Base-by-base conservation (phyloP, 345 rosid species). In the Cardamine resedifolia region DNA sequence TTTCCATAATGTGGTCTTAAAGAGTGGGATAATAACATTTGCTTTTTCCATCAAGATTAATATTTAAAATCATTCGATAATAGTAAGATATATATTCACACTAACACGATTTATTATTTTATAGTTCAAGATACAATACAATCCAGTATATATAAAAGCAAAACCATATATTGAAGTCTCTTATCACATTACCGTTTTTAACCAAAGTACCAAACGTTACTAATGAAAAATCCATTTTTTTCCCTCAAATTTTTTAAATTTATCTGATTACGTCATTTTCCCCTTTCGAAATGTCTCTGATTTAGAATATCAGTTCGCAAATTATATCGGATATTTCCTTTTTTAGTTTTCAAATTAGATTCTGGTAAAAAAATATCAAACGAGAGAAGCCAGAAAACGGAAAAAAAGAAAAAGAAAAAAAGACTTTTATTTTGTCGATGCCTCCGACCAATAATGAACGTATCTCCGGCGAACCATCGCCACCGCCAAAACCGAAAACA, bases 401-500 rank as follows among this genome's bases (percentile, higher is more conserved):
- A n/a, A n/a, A n/a, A n/a, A n/a, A n/a, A n/a, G 3, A n/a, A 19
- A 48, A 48, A 10, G 3, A 6, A 12, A 21, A 10, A n/a, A 23
- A 52, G 19, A 3, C 12, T 44, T 73, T 73, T 45, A 4, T 0
- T 26, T 19, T 28, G 2, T 8, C 68, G 38, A 74, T 74, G 78
- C 78, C 78, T 58, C 31, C 56, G 73, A 74, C 28, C 38, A 49
- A 58, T 66, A 4, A 47, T 48, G 52, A 64, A 27, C 39, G 45
- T 64, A 18, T 66, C 73, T 50, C 62, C 68, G 62, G 55, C 48
- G 72, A 58, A 20, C 36, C 78, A 66, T 66, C 66, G 77, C 65
- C 71, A 49, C 43, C 50, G 20, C 58, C 66, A 47, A 65, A 73
- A 14, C 66, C 77, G 0, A 65, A 73, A 73, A 45, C 71, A 34